Conservation (phyloP, 768 basidiomycete species). For the Pisolithus sp. region DNA sequence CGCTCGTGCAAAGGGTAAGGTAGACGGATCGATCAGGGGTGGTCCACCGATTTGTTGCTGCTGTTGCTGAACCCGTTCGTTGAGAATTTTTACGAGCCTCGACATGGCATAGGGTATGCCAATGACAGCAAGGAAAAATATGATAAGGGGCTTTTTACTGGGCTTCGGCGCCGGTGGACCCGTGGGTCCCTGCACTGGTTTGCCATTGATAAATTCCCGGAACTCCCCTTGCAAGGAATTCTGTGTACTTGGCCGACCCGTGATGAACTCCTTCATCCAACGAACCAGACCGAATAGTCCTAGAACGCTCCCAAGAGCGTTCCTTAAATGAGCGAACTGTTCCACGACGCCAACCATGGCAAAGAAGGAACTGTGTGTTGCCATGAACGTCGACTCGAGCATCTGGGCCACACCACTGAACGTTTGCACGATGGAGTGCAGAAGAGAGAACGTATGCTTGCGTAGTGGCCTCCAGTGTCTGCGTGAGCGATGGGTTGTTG, state of each 20-base stretch:
- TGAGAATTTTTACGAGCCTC: conserved; percentile 74
- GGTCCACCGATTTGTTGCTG: conserved; percentile 21
- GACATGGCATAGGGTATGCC: conserved; percentile 94
- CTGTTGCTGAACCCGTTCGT: conserved; percentile 51
- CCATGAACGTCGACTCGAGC: conserved; percentile 97
- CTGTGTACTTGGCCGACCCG: conserved; percentile 36
- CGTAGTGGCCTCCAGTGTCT: conserved; percentile 84
- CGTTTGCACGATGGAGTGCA: conserved; percentile 93
- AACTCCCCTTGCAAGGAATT: conserved; percentile 59
- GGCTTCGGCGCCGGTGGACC: conserved; percentile 46
- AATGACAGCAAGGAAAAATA: conserved; percentile 91
- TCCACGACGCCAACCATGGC: conserved; percentile 96
- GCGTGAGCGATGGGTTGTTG: conserved; percentile 62
- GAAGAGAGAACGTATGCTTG: conserved; percentile 87
- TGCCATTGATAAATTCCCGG: conserved; percentile 65
- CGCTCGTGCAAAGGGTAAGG: conserved; percentile 79
- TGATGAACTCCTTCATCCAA: conserved; percentile 70
- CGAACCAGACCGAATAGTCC: conserved; percentile 85
- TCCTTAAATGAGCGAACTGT: conserved; percentile 85
- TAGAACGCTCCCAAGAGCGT: conserved; percentile 89
- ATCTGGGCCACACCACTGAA: conserved; percentile 94
- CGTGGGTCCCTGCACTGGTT: conserved; percentile 46
- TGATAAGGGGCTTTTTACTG: conserved; percentile 82
- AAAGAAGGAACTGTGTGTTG: conserved; percentile 91
- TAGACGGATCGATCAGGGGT: conserved; percentile 58